These are phyloP conservation scores for Porphyra umbilicalis DNA, from an alignment of 31 red algal species.

Conservation along the genomic window DNA sequence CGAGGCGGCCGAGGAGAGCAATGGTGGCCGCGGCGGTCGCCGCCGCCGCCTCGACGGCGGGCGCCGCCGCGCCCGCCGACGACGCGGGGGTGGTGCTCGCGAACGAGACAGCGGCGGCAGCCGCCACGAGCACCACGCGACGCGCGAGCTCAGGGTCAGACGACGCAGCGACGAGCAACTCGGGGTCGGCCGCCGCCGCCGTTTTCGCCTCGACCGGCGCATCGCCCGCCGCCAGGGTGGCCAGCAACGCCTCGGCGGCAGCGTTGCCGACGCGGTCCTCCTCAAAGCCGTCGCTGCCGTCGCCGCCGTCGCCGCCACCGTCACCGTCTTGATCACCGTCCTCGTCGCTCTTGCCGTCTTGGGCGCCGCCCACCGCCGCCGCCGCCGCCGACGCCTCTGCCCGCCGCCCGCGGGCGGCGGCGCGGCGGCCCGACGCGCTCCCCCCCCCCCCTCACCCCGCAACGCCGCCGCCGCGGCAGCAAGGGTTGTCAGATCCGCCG, in stretches of 20 bases:
- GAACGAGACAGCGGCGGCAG: neutral
- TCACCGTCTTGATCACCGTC: no score
- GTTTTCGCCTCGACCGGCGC: neutral
- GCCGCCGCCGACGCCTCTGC: neutral
- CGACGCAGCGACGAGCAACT: neutral
- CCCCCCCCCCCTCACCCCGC: neutral
- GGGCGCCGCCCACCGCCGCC: neutral
- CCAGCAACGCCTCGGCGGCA: neutral
- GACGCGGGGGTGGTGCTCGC: neutral
- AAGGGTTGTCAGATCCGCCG: neutral
- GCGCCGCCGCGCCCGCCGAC: neutral
- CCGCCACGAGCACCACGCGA: neutral
- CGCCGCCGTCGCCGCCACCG: no score
- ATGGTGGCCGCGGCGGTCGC: neutral
- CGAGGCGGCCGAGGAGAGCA: neutral
- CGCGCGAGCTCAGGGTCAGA: neutral
- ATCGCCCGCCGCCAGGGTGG: neutral
- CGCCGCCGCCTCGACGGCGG: neutral
- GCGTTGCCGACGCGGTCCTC: neutral
- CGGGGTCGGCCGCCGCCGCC: neutral
- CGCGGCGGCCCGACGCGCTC: neutral
- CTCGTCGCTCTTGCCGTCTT: neutral
- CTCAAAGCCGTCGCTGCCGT: neutral
- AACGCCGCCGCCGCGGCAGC: neutral
- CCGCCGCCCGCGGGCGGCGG: neutral